Percentiles rank a stretch among this genome's conserved stretches.
These are phyloP conservation scores for Pisolithus marmoratus DNA, from an alignment of 768 basidiomycete species.

Conservation along the genomic window DNA sequence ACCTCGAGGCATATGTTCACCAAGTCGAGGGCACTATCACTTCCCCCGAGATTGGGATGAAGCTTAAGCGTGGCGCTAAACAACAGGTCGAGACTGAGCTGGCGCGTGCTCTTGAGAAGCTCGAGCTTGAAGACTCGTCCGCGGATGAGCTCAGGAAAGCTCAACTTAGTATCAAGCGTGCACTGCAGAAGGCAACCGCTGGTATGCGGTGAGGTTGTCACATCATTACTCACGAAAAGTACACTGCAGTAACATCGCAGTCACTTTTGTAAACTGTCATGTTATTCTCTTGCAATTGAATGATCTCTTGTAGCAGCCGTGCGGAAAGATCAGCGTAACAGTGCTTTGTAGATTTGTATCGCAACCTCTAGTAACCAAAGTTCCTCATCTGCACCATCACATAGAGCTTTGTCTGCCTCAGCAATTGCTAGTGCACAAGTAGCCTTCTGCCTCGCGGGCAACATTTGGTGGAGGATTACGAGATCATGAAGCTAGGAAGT, in stretches of 20 bases:
- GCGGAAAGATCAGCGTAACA: constrained; percentile 20
- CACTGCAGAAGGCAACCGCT: constrained; percentile 95
- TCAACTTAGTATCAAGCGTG: constrained; percentile 91
- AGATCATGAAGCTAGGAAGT: constrained; percentile 77
- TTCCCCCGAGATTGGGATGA: constrained; percentile 94
- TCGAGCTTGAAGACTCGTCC: constrained; percentile 94
- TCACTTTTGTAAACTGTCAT: neutral
- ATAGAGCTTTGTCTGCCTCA: constrained; percentile 92
- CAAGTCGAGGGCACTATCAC: constrained; percentile 96
- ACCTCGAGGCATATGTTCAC: constrained; percentile 96
- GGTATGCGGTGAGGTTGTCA: constrained; percentile 57
- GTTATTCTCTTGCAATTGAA: neutral
- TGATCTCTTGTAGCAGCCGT: neutral
- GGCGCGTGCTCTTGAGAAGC: constrained; percentile 94
- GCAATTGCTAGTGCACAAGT: constrained; percentile 78
- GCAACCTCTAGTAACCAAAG: constrained; percentile 89
- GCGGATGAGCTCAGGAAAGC: constrained; percentile 95
- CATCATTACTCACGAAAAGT: neutral
- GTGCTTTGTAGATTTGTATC: constrained; percentile 65
- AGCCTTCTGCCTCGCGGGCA: constrained; percentile 78
- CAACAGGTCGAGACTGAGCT: constrained; percentile 94
- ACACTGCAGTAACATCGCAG: neutral
- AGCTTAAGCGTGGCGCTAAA: constrained; percentile 97
- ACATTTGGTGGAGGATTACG: constrained; percentile 73
- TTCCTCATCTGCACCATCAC: constrained; percentile 96